Conservation (phyloP, 75 land plant species). For the Pseudotsuga menziesii region DNA sequence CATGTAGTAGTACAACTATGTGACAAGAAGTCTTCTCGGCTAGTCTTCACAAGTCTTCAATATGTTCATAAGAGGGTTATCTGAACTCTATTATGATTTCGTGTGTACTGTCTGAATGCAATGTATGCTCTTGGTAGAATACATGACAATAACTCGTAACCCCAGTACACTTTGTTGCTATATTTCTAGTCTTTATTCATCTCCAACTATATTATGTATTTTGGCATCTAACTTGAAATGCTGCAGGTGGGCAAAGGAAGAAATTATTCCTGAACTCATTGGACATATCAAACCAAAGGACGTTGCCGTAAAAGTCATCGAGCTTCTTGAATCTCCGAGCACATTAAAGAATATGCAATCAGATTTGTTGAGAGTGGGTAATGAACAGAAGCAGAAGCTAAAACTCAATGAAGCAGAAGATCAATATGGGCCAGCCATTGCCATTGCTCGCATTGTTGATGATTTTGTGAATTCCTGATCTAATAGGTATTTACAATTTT, state of each 20-base stretch:
- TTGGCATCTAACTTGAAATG: not conserved
- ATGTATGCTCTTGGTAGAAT: not conserved
- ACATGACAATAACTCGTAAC: not conserved
- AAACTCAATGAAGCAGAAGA: not conserved
- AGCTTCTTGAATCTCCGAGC: conserved; percentile 15
- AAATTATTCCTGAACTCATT: conserved; percentile 28
- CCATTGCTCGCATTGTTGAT: not conserved
- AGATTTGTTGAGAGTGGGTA: conserved; percentile 5
- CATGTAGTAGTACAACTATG: not conserved
- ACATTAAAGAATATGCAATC: conserved; percentile 13
- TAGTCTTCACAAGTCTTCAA: not conserved
- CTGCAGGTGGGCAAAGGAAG: conserved; percentile 29
- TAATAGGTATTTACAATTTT: not conserved
- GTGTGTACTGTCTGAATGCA: too few species aligned
- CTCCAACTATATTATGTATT: not conserved
- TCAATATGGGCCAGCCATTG: not conserved
- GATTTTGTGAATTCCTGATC: not conserved
- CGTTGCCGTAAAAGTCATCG: conserved; percentile 19
- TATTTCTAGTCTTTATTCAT: not conserved
- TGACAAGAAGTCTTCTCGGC: not conserved
- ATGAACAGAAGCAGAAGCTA: not conserved
- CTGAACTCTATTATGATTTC: not conserved
- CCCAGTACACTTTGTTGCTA: not conserved
- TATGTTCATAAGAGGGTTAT: not conserved
- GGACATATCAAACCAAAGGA: conserved; percentile 23